phyloP scores from a whole-genome alignment of 23 red algal species.

The Cyanidiococcus yangmingshanensis region DNA sequence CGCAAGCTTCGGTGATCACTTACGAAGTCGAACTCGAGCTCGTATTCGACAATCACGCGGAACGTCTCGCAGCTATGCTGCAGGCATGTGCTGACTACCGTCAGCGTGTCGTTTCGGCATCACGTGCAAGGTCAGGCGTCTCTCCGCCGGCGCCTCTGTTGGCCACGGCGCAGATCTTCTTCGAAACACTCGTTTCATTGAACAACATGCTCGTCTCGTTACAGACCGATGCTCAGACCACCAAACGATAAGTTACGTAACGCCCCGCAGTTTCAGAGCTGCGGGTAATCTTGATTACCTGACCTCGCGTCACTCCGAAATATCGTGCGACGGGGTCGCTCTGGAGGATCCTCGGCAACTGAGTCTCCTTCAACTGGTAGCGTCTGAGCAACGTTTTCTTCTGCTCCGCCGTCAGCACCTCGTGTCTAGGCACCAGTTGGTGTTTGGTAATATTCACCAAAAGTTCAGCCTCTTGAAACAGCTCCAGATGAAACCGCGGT shows the following conservation, averaged over 20 bases:
- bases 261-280: conserved; percentile 84
- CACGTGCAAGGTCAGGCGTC: neutral
- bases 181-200: neutral
- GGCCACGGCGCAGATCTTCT: neutral
- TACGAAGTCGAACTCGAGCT: conserved; percentile 70
- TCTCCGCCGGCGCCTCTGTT: neutral
- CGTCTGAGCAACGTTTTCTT: conserved; percentile 72
- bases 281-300: conserved; percentile 90
- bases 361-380: conserved; percentile 95
- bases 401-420: conserved; percentile 57
- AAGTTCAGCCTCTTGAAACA: conserved; percentile 80
- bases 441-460: conserved; percentile 94
- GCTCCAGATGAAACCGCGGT: conserved; percentile 53
- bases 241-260: conserved; percentile 89
- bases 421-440: conserved; percentile 85
- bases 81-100: conserved; percentile 9
- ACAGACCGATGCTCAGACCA: conserved; percentile 6
- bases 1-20: neutral
- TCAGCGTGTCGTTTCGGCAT: neutral
- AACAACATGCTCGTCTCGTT: neutral
- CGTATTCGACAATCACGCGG: neutral
- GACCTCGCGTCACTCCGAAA: conserved; percentile 61
- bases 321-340: conserved; percentile 81
- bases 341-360: conserved; percentile 82
- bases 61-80: neutral